A percentile compares a stretch with the other conserved stretches of the same genome.
Conservation (phyloP, 1,284 basidiomycete genomes). For the Malassezia brasiliensis region DNA sequence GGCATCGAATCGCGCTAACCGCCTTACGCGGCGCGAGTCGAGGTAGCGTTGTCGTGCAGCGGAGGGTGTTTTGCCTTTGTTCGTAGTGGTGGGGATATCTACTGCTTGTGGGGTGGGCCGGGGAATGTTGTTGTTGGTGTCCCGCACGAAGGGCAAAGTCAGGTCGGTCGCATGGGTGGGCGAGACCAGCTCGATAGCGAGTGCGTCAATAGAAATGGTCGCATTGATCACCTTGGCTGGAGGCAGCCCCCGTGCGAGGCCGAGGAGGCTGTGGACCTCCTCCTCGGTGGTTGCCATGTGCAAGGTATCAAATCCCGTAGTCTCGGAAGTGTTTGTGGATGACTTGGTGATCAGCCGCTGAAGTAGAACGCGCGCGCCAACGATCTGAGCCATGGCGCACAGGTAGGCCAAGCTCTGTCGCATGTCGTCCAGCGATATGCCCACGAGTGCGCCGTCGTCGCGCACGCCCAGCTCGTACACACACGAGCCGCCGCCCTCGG, state of each 20-base stretch:
- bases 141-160: not conserved
- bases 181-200: not conserved
- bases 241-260: not conserved
- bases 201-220: not conserved
- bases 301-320: not conserved
- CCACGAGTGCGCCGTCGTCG: slow-evolving; percentile 43
- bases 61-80: not conserved
- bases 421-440: slow-evolving; percentile 34
- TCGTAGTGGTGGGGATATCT: not conserved
- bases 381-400: slow-evolving; percentile 31
- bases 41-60: not conserved
- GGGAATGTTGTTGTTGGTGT: too few relatives aligned
- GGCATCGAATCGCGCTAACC: slow-evolving; percentile 10
- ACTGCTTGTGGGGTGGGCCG: not conserved
- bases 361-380: slow-evolving; percentile 19
- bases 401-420: slow-evolving; percentile 34
- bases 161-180: not conserved
- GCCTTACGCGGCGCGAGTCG: not conserved
- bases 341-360: slow-evolving; percentile 1
- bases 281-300: not conserved
- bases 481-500: slow-evolving; percentile 40
- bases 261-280: not conserved
- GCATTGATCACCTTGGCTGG: not conserved
- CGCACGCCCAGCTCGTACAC: slow-evolving; percentile 46
- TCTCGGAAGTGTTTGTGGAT: not conserved